These are phyloP conservation scores for Candida fluviatilis DNA, from an alignment of 805 yeast genomes.

Conservation along the genomic window DNA sequence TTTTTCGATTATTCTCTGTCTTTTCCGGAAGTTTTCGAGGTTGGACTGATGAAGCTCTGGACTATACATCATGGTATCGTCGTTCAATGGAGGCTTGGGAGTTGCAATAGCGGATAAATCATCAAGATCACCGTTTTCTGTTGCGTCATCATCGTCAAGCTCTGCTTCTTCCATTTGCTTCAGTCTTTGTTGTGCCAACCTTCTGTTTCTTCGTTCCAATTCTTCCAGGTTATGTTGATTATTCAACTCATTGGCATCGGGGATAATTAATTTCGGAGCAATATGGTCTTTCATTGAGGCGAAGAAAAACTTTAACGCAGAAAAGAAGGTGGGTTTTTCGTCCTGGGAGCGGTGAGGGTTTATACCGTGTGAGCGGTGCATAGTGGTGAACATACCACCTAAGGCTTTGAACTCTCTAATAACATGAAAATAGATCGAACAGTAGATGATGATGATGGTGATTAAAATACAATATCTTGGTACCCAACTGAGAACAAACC, in stretches of 20 bases:
- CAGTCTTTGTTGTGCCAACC: not conserved
- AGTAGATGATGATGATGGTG: slow-evolving; percentile 59
- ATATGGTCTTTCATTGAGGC: slow-evolving; percentile 17
- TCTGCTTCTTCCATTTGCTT: slow-evolving; percentile 15
- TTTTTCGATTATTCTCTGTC: slow-evolving; percentile 64
- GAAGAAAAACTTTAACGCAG: slow-evolving; percentile 28
- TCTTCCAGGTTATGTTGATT: slow-evolving; percentile 1
- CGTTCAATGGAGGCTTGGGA: slow-evolving; percentile 17
- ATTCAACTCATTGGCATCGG: slow-evolving; percentile 15
- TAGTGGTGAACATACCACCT: slow-evolving; percentile 41
- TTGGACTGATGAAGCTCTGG: slow-evolving; percentile 55
- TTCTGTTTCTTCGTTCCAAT: slow-evolving; percentile 1
- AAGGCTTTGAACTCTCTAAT: slow-evolving; percentile 54
- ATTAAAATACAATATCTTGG: slow-evolving; percentile 70
- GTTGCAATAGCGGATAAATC: slow-evolving; percentile 26
- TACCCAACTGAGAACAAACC: slow-evolving; percentile 73
- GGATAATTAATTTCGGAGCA: slow-evolving; percentile 25
- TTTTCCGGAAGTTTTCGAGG: slow-evolving; percentile 53
- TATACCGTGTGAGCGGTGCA: slow-evolving; percentile 17
- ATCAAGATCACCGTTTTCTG: slow-evolving; percentile 18
- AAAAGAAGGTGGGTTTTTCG: slow-evolving; percentile 29
- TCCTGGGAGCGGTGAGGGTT: slow-evolving; percentile 9
- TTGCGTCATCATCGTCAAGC: slow-evolving; percentile 24
- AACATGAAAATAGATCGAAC: slow-evolving; percentile 70
- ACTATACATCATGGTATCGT: slow-evolving; percentile 21